Evolutionary conservation across 208 protist species (phyloP), one percentile per base, ranked within the genome.

Genomic region (Trypanosoma lewisi): DNA sequence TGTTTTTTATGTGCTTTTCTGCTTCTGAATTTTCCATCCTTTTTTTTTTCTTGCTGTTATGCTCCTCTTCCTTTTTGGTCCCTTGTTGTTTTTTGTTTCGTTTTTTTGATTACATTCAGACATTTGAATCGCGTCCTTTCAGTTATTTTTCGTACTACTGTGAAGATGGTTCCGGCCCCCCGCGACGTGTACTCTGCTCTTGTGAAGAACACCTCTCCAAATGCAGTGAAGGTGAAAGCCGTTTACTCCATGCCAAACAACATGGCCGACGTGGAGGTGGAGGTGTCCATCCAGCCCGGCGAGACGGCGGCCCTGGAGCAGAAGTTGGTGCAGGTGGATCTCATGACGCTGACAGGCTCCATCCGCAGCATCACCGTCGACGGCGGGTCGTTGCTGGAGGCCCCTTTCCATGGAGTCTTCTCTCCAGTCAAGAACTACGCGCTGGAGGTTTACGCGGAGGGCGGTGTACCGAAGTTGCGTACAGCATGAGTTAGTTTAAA

Each of bases 181-280:
- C 63, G 55, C n/a, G 70, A 91, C 53, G 85, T 88, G 31, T 91
- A 88, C 70, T 88, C 85, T 30, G 62, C 66, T 27, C 45, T 80
- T 9, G 75, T 87, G 52, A 69, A 71, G 72, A 91, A 88, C 53
- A 30, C 71, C 2, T 73, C 79, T 0, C 39, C 19, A 11, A 53
- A 73, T 45, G 51, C 60, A 34, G 56, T 80, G 59, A 67, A 67
- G 14, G 58, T 91, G 39, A 47, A 63, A 16, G 63, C 81, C 27
- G 65, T 66, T 3, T 91, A 91, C 66, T 48, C 45, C n/a, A 63
- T 76, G 59, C 61, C 63, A 6, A 48, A 74, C n/a, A 42, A 42
- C 30, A 21, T 31, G 4, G 50, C 36, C 11, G 33, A 63, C 21
- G 27, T 58, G 9, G 51, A 64, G 25, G 56, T 39, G 27, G 30